These are phyloP conservation scores for Jasminum sambac DNA, from an alignment of 257 asterid species.

Conservation along the genomic window DNA sequence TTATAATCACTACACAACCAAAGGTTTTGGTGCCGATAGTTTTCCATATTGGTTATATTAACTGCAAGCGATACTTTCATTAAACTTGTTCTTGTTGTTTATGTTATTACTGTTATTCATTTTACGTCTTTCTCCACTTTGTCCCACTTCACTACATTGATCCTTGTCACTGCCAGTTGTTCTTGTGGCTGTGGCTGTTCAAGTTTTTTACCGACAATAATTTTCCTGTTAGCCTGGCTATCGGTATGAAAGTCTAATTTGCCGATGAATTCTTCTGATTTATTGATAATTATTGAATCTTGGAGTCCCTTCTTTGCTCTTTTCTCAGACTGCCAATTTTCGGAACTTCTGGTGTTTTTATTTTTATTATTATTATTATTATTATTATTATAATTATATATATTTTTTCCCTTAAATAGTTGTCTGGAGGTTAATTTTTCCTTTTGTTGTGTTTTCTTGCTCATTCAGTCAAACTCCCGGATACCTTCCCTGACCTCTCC, in stretches of 20 bases:
- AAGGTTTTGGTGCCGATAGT: slow-evolving; percentile 1
- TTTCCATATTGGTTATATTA: slow-evolving; percentile 5
- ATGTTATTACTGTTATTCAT: background rate
- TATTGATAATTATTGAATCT: slow-evolving; percentile 8
- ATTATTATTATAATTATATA: too few relatives aligned
- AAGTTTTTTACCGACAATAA: background rate
- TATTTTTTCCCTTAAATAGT: too few relatives aligned
- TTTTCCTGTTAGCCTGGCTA: background rate
- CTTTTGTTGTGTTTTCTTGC: slow-evolving; percentile 17
- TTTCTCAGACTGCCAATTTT: background rate
- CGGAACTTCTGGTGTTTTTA: too few relatives aligned
- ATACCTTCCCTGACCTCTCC: slow-evolving; percentile 51
- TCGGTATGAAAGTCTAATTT: background rate
- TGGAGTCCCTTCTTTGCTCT: background rate
- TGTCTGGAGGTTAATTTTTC: slow-evolving; percentile 3
- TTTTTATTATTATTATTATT: too few relatives aligned
- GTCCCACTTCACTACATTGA: background rate
- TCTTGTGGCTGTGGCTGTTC: background rate
- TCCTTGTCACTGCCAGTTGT: background rate
- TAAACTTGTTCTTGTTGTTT: background rate
- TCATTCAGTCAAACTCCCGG: slow-evolving; percentile 56
- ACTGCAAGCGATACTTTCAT: background rate
- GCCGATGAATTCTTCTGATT: slow-evolving; percentile 1
- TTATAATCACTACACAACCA: slow-evolving; percentile 8
- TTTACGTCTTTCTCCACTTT: background rate